phyloP scores from a whole-genome alignment of 2,329 filamentous ascomycete genomes.

The Tolypocladium pustulatum region DNA sequence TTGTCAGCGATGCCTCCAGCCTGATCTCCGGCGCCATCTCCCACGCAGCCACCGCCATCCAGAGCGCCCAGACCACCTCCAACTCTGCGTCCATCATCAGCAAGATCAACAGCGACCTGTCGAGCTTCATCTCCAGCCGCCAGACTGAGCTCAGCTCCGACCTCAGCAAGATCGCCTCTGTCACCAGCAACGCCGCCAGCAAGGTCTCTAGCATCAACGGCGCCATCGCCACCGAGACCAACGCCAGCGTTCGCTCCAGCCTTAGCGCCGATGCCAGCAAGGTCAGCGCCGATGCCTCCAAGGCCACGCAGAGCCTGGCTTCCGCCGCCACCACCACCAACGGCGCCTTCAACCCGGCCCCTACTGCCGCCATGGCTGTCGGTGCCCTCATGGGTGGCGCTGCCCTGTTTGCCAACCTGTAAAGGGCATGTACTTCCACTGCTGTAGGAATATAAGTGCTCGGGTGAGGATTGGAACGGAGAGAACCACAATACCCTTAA shows the following conservation, averaged over 20 bases:
- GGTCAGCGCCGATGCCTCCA: constrained; percentile 6
- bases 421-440: constrained; percentile 10
- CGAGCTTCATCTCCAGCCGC: constrained; percentile 1
- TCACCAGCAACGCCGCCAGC: constrained; percentile 12
- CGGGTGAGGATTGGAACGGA: background rate
- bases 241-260: constrained; percentile 12
- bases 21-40: constrained; percentile 1
- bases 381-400: constrained; percentile 37
- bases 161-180: background rate
- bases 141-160: constrained; percentile 2
- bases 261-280: constrained; percentile 12
- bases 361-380: constrained; percentile 32
- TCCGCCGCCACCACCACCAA: constrained; percentile 6
- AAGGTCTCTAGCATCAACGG: constrained; percentile 12
- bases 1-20: background rate
- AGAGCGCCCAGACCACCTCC: background rate
- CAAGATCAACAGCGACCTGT: constrained; percentile 2
- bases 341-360: constrained; percentile 18
- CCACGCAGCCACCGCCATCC: background rate
- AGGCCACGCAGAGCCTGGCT: constrained; percentile 8
- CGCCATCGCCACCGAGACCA: constrained; percentile 10
- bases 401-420: constrained; percentile 33
- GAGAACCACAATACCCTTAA: background rate
- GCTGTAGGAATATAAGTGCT: background rate
- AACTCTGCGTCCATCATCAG: constrained; percentile 4